Evolutionary conservation across 2,329 filamentous ascomycete species (phyloP).

Genomic region (Trichoderma atroviride): DNA sequence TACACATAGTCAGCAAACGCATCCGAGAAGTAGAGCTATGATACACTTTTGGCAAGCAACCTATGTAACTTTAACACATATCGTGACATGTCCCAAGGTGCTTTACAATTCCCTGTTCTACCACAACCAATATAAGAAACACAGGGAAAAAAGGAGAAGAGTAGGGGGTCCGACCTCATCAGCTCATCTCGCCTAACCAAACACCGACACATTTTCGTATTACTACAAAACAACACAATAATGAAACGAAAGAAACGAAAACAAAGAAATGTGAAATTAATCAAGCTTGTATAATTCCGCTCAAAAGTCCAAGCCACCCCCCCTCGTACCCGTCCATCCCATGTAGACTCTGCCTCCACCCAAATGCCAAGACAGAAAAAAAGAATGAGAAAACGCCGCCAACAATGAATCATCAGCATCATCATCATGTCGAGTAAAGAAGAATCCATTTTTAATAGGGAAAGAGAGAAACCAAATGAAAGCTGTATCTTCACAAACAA

Average conservation of each 20-base stretch:
- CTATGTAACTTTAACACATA: background rate
- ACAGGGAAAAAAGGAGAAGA: background rate
- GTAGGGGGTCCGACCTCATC: background rate
- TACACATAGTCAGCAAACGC: background rate
- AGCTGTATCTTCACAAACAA: background rate
- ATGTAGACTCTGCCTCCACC: background rate
- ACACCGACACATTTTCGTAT: slow-evolving; percentile 16
- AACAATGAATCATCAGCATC: slow-evolving; percentile 6
- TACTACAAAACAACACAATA: slow-evolving; percentile 1
- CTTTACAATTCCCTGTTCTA: background rate
- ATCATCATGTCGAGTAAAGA: background rate
- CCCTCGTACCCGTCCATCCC: background rate
- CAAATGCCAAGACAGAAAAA: background rate
- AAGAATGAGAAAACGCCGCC: slow-evolving; percentile 3
- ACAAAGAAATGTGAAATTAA: background rate
- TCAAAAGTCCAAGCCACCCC: background rate
- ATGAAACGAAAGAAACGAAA: background rate
- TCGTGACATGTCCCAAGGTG: background rate
- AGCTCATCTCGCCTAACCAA: slow-evolving; percentile 21
- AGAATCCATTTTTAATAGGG: background rate
- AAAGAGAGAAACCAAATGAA: background rate
- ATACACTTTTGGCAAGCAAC: background rate
- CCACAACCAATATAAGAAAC: background rate
- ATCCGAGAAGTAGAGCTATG: background rate
- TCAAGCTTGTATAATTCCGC: background rate